Base-by-base conservation (phyloP, 2,329 filamentous ascomycete species). In the Coleophoma eucalyptorum region DNA sequence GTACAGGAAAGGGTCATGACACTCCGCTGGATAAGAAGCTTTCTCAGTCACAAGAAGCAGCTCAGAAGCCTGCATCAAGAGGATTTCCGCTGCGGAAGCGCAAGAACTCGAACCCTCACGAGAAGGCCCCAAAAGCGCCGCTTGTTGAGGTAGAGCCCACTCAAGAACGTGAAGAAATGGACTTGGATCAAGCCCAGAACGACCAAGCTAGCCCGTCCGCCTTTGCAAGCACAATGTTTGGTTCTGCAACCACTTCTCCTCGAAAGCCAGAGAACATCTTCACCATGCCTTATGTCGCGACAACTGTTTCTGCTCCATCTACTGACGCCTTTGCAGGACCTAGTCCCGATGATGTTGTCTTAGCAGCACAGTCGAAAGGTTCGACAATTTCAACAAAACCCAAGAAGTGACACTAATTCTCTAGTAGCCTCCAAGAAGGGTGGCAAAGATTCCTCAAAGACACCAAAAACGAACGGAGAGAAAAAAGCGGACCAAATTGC, bases 281-380 rank as follows among this genome's bases (percentile, higher is more conserved):
- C 51, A 65, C 68, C 48, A 61, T 76, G 46, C 70, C 73, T n/a
- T 75, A 72, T 51, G 49, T 37, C 49, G 62, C 65, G 35, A 58
- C 56, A n/a, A 58, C 61, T 50, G 58, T 59, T 45, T 59, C 60
- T 18, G 64, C 66, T 50, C 76, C 66, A 65, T 75, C 70, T 65
- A 61, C 76, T 63, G 74, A 83, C 64, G 81, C 85, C 52, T 97
- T 97, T 72, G 77, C 86, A 76, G 83, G 84, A 67, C 92, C 93
- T 50, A 97, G 92, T 71, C 92, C 92, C 59, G 92, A 97, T 73
- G 92, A 97, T 68, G 73, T 94, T 64, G 89, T 97, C 62, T 78
- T 90, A 56, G 83, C 86, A 68, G 93, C 92, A 60, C 93, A 96
- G 77, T 86, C 86, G 72, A 88, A 91, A 90, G 87, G 87, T 90